These are phyloP conservation scores for Agrocybe chaxingu DNA, from an alignment of 768 basidiomycete genomes.

Conservation along the genomic window DNA sequence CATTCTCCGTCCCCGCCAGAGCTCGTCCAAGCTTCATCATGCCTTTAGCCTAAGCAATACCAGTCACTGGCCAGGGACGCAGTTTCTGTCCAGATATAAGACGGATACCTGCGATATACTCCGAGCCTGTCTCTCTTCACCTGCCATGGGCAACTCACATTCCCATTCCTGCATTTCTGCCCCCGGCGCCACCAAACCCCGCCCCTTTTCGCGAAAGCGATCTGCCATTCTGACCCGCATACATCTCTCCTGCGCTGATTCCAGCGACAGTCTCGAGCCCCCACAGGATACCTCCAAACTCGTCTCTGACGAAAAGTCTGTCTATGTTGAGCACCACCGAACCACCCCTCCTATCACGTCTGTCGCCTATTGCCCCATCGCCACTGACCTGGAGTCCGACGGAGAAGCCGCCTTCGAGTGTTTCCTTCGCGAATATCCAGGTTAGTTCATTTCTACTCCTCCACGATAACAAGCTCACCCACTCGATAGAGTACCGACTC, in stretches of 20 bases:
- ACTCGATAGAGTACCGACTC: constrained; percentile 47
- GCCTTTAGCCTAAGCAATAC: constrained; percentile 13
- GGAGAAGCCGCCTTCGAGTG: constrained; percentile 40
- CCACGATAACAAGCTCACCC: neutral
- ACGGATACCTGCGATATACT: constrained; percentile 7
- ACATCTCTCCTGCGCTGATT: constrained; percentile 33
- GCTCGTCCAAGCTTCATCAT: constrained; percentile 11
- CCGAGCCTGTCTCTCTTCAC: constrained; percentile 6
- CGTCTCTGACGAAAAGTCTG: constrained; percentile 25
- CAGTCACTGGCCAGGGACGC: constrained; percentile 16
- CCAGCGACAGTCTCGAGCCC: constrained; percentile 29
- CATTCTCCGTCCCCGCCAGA: constrained; percentile 12
- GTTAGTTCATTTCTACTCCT: constrained; percentile 14
- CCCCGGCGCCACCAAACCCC: constrained; percentile 11
- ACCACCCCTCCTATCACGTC: constrained; percentile 17
- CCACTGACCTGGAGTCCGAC: constrained; percentile 24
- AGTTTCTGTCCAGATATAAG: constrained; percentile 17
- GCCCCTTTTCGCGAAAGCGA: constrained; percentile 27
- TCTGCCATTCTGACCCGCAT: constrained; percentile 35
- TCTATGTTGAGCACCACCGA: constrained; percentile 19
- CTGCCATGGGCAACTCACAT: constrained; percentile 30
- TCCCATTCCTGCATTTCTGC: constrained; percentile 15
- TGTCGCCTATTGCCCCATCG: constrained; percentile 24
- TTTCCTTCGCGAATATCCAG: constrained; percentile 45
- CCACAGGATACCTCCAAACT: constrained; percentile 39